Conservation (phyloP, 1,284 basidiomycete species). For the Singerocomus inundabilis region DNA sequence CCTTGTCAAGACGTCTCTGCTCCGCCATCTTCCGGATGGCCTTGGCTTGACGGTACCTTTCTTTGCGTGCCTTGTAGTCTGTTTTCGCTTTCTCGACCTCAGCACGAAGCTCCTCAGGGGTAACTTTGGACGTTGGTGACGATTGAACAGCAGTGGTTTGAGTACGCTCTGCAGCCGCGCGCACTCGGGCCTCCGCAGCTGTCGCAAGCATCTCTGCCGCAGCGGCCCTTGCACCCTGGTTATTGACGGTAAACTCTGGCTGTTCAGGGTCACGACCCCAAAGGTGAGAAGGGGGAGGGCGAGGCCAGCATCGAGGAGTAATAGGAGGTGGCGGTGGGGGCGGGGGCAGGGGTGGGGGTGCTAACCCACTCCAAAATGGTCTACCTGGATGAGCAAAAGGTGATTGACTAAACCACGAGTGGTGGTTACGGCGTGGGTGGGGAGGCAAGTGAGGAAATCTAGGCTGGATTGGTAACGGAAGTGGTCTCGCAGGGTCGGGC, state of each 20-base stretch:
- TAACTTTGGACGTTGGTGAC: conserved; percentile 6
- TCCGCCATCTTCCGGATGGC: conserved; percentile 46
- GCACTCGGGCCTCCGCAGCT: conserved; percentile 14
- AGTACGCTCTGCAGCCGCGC: conserved; percentile 3
- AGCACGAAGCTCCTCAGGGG: conserved; percentile 49
- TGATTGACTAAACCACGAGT: conserved; percentile 25
- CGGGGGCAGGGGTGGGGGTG: conserved; percentile 1
- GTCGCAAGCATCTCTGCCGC: conserved; percentile 16
- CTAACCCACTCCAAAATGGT: conserved; percentile 14
- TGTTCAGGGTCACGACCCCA: conserved; percentile 17
- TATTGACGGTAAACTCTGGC: not conserved
- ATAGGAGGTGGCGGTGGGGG: conserved; percentile 14
- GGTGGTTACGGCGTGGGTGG: conserved; percentile 20
- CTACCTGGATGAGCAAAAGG: conserved; percentile 6
- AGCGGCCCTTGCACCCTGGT: conserved; percentile 7
- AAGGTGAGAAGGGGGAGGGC: conserved; percentile 27
- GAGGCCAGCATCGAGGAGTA: conserved; percentile 21
- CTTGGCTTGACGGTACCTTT: conserved; percentile 60
- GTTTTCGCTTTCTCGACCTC: conserved; percentile 66
- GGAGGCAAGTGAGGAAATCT: conserved; percentile 11
- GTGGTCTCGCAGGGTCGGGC: conserved; percentile 4
- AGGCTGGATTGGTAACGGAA: conserved; percentile 1
- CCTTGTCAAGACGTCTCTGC: conserved; percentile 21
- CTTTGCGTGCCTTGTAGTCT: conserved; percentile 66
- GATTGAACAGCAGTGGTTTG: conserved; percentile 1